Evolutionary conservation across 2,329 filamentous ascomycete genomes (phyloP), one percentile per base, ranked within the genome.

Genomic region (Cladophialophora immunda): DNA sequence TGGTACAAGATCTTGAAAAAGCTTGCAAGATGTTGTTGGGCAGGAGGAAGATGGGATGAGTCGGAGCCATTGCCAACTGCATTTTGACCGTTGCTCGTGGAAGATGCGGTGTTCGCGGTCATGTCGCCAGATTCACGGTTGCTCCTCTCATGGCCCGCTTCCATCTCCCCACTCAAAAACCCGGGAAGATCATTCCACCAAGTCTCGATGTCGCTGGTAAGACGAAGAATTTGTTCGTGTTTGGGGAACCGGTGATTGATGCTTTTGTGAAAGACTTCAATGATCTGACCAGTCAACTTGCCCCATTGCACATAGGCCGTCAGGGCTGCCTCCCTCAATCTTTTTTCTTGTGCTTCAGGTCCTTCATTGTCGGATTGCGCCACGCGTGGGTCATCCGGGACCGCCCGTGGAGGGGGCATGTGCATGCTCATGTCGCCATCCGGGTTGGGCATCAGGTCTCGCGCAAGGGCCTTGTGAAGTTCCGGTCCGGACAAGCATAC

Each of bases 401-500:
- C 29, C 15, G 41, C 17, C 6, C 59, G 59, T 29, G 69, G 65
- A 30, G 64, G 64, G 17, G 66, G 70, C 64, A 70, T 69, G n/a
- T 68, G 67, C 29, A 70, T 65, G 50, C 68, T 62, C 19, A 71
- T 68, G 38, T 73, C 71, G 1, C 57, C 58, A n/a, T 67, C 62
- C 3, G 62, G 53, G 29, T 47, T 47, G 17, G 58, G 41, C 19
- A 72, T 25, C 41, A 65, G 57, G 2, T 67, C 67, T 27, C 62
- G 53, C 4, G 47, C 56, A 3, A 65, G 64, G n/a, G 67, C 68
- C 59, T 64, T 69, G 41, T 68, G 68, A 11, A 68, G 60, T 58
- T 70, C 63, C 0, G 61, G 58, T 76, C 71, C 78, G 75, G 75
- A 85, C 80, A 79, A 81, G 81, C 75, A 86, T 11, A 80, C 79